A percentile compares a stretch with the other conserved stretches of the same genome.
These are phyloP conservation scores for Tritrichomonas musculus DNA, from an alignment of 208 protist species.

Conservation along the genomic window DNA sequence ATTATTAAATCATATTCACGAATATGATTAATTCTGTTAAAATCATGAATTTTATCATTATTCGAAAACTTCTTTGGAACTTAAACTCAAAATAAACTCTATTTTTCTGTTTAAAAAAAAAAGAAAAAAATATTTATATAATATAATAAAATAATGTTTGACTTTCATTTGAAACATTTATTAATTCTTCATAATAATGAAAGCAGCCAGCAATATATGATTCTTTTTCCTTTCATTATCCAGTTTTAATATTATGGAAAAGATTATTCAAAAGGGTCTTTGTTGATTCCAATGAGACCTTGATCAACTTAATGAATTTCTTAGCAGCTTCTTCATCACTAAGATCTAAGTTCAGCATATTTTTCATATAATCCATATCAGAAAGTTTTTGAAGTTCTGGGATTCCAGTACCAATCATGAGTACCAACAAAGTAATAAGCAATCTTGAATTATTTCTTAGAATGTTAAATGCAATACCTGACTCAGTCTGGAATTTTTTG, in stretches of 20 bases:
- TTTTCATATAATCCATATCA: conserved; percentile 9
- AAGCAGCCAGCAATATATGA: too few species aligned
- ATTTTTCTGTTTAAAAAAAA: too few species aligned
- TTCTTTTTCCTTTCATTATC: too few species aligned
- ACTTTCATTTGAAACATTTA: too few species aligned
- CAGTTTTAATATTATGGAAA: neutral
- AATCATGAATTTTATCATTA: too few species aligned
- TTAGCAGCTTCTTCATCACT: neutral
- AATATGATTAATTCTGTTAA: too few species aligned
- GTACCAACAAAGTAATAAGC: neutral
- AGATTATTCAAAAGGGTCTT: neutral
- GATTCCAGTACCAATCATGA: conserved; percentile 32
- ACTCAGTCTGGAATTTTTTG: neutral
- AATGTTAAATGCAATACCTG: neutral
- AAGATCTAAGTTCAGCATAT: conserved; percentile 1
- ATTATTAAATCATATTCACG: too few species aligned
- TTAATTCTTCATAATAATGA: too few species aligned
- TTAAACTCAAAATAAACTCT: too few species aligned
- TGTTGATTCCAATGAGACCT: neutral
- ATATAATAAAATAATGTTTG: too few species aligned
- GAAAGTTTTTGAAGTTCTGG: neutral
- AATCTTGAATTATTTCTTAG: neutral
- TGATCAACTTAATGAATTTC: neutral
- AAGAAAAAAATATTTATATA: too few species aligned
- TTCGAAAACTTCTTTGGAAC: too few species aligned